Evolutionary conservation across 495 filamentous ascomycete genomes (phyloP).

Genomic region (Tuber borchii): DNA sequence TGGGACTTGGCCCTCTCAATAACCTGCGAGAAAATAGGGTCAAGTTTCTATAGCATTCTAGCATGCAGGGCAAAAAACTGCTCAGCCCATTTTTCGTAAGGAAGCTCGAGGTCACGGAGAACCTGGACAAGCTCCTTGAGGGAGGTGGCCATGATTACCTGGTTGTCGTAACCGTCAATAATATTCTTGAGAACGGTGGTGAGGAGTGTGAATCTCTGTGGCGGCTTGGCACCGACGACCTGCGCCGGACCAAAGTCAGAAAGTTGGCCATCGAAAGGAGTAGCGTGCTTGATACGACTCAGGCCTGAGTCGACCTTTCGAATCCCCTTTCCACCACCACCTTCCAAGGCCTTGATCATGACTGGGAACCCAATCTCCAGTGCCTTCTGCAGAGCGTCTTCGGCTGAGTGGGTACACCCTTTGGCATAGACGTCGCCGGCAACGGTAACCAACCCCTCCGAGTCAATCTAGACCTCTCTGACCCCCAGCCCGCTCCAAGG

Average conservation of each 20-base stretch:
- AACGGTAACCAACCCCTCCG: constrained; percentile 85
- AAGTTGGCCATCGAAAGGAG: constrained; percentile 89
- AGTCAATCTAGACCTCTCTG: constrained; percentile 67
- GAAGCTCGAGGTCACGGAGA: constrained; percentile 79
- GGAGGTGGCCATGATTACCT: constrained; percentile 84
- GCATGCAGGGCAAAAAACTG: constrained; percentile 93
- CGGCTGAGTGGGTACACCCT: constrained; percentile 78
- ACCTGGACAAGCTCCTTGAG: constrained; percentile 87
- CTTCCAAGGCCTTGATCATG: constrained; percentile 99
- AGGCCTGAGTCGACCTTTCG: constrained; percentile 89
- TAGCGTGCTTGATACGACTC: constrained; percentile 90
- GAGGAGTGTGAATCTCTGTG: constrained; percentile 74
- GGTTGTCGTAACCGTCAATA: constrained; percentile 90
- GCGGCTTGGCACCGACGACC: constrained; percentile 82
- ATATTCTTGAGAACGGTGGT: constrained; percentile 80
- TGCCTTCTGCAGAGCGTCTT: constrained; percentile 84
- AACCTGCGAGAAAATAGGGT: constrained; percentile 68
- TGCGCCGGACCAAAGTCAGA: constrained; percentile 79
- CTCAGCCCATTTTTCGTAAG: constrained; percentile 92
- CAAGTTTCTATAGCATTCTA: constrained; percentile 90
- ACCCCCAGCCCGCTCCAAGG: constrained; percentile 97
- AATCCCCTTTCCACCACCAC: constrained; percentile 98
- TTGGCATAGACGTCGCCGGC: constrained; percentile 77
- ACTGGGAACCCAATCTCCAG: constrained; percentile 92
- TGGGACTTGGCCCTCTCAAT: constrained; percentile 74